Evolutionary conservation across 306 rosid species (phyloP), one percentile per base, ranked within the genome.

Genomic region (Leucaena leucocephala): DNA sequence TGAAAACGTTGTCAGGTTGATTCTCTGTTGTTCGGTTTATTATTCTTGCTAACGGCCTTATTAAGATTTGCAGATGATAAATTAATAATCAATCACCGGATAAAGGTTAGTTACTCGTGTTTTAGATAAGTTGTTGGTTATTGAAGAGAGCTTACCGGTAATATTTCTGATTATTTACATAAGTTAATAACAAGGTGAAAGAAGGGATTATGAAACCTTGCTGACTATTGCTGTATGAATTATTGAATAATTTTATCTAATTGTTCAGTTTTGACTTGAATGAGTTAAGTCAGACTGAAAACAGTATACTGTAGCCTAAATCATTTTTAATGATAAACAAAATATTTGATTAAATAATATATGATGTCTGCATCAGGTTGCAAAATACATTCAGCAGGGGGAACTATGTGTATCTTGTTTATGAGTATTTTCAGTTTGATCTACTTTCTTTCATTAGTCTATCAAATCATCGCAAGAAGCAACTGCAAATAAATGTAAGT

Each of bases 1-100:
- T 38, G 4, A 5, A 0, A 82, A 82, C 50, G 11, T 78, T 14
- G 59, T 82, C 27, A 45, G 19, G 76, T 55, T 54, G 22, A 40
- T 69, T 6, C 16, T 39, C 4, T 12, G 4, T 2, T 14, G 43
- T 4, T 64, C 21, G 0, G 38, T 6, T 34, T 2, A 1, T 63
- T 36, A 33, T 5, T 63, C 4, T 13, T 14, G 62, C 12, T 55
- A 17, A n/a, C 8, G 11, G 9, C n/a, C n/a, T 13, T 13, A 5
- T 48, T 14, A 3, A 4, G n/a, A 7, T 17, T 52, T 15, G 58
- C 7, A 52, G 6, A 17, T 52, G 17, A 36, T 36, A 36, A 36
- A 36, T 36, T 36, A 36, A 2, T 52, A 52, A 16, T 17, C 58
- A 52, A 7, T 52, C 58, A 16, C 6, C 9, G 19, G 57, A 15